Percentiles rank a stretch among this genome's conserved stretches.
Evolutionary conservation across 139 green algal genomes (phyloP).

Genomic region (Yamagishiella unicocca): DNA sequence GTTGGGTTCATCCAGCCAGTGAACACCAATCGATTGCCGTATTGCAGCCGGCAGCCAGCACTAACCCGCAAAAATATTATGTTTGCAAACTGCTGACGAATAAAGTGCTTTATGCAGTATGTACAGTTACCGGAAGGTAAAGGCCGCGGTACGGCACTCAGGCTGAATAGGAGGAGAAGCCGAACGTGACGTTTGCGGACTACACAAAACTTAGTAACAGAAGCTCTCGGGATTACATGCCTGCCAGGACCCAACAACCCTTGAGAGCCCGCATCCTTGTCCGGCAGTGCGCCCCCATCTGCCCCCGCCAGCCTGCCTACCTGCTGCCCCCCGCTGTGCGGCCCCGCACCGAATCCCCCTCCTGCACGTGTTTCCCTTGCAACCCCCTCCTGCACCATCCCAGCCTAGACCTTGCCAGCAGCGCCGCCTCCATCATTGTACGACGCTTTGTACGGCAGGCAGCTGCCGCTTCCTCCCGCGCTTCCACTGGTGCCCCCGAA

Average conservation of each 20-base stretch:
- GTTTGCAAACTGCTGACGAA: too few species aligned
- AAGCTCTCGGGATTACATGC: neutral
- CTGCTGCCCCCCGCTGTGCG: neutral
- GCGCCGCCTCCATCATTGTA: neutral
- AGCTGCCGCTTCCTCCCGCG: neutral
- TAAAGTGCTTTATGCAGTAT: too few species aligned
- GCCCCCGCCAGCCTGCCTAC: neutral
- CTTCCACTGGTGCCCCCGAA: neutral
- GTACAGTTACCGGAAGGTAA: too few species aligned
- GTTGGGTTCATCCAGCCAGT: too few species aligned
- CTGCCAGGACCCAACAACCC: too few species aligned
- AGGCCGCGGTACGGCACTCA: neutral
- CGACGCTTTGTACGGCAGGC: neutral
- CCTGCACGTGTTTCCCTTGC: neutral
- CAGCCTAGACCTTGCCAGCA: neutral
- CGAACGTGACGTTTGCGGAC: too few species aligned
- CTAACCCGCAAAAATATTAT: too few species aligned
- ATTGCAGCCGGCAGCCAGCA: too few species aligned
- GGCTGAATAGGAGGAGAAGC: neutral
- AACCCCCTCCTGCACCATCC: too few species aligned
- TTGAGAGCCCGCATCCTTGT: neutral
- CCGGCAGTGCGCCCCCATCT: too few species aligned
- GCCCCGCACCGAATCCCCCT: neutral
- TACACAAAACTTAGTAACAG: too few species aligned
- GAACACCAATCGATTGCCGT: too few species aligned